Evolutionary conservation across 352 stramenopile genomes (phyloP).

Genomic region (Pythium biforme): DNA sequence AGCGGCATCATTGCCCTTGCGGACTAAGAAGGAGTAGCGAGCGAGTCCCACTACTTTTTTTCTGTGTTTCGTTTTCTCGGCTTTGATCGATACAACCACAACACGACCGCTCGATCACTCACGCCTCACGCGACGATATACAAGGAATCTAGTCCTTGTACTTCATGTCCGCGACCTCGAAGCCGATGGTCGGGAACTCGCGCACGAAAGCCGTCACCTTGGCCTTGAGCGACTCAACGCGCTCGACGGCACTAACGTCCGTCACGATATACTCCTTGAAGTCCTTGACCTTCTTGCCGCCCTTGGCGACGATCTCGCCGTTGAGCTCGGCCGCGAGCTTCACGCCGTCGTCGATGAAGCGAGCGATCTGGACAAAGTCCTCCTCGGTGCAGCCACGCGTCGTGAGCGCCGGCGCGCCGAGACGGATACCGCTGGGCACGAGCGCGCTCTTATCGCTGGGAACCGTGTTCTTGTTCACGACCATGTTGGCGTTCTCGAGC

Average conservation of each 20-base stretch:
- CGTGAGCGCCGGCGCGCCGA: constrained; percentile 95
- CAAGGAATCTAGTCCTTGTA: constrained; percentile 66
- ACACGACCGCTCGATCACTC: neutral
- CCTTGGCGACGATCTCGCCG: constrained; percentile 69
- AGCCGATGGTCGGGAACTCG: constrained; percentile 96
- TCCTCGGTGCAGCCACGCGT: constrained; percentile 95
- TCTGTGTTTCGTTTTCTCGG: neutral
- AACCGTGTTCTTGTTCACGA: constrained; percentile 99
- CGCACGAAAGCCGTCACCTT: constrained; percentile 93
- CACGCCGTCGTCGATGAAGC: constrained; percentile 96
- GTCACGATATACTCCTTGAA: constrained; percentile 33
- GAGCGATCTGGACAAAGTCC: constrained; percentile 94
- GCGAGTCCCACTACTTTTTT: neutral
- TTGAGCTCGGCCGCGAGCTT: constrained; percentile 82
- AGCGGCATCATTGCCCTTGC: constrained; percentile 71
- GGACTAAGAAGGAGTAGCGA: constrained; percentile 36
- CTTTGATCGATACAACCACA: neutral
- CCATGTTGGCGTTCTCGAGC: constrained; percentile 96
- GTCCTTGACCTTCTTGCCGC: constrained; percentile 42
- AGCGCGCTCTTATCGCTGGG: constrained; percentile 97
- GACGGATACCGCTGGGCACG: constrained; percentile 95
- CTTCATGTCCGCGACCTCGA: constrained; percentile 92
- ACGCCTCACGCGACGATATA: neutral
- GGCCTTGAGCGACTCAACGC: constrained; percentile 63
- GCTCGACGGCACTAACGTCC: constrained; percentile 36